A percentile compares a stretch with the other conserved stretches of the same genome.
These are phyloP conservation scores for Mycena sanguinolenta DNA, from an alignment of 768 basidiomycete species.

Conservation along the genomic window DNA sequence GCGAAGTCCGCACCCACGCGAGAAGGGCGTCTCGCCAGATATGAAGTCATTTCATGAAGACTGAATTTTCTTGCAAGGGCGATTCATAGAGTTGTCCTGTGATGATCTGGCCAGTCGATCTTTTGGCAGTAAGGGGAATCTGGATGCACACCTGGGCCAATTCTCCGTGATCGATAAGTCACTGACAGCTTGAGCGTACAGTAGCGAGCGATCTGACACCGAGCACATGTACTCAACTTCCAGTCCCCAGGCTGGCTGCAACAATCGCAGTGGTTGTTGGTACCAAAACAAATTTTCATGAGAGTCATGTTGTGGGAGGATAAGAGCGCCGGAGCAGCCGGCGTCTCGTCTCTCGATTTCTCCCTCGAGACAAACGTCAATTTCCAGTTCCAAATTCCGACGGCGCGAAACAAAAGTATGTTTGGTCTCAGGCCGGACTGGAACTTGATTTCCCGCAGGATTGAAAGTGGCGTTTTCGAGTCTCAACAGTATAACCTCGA, in stretches of 20 bases:
- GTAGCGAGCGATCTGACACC: slow-evolving; percentile 14
- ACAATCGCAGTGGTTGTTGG: slow-evolving; percentile 3
- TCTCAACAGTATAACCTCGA: too few species aligned
- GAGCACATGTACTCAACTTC: slow-evolving; percentile 15
- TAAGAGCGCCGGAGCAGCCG: neutral
- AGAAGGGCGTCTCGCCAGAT: slow-evolving; percentile 12
- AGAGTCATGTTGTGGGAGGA: neutral
- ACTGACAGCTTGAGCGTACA: too few species aligned
- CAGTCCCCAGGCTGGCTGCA: slow-evolving; percentile 12
- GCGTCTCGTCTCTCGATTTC: too few species aligned
- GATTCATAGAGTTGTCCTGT: slow-evolving; percentile 12
- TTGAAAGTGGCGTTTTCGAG: too few species aligned
- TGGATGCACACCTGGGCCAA: too few species aligned
- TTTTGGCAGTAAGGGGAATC: slow-evolving; percentile 13
- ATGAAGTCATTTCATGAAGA: slow-evolving; percentile 17
- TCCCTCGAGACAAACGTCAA: too few species aligned
- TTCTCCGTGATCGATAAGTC: too few species aligned
- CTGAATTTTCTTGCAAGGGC: too few species aligned
- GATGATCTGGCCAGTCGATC: slow-evolving; percentile 14
- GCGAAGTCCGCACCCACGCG: slow-evolving; percentile 11
- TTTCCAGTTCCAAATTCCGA: too few species aligned
- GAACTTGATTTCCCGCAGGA: too few species aligned
- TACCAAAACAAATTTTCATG: neutral
- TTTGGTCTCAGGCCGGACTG: too few species aligned
- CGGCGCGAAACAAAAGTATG: too few species aligned